Percentiles rank a stretch among this genome's conserved stretches.
Evolutionary conservation across 768 basidiomycete genomes (phyloP).

Genomic region (Leucocoprinus birnbaumii): DNA sequence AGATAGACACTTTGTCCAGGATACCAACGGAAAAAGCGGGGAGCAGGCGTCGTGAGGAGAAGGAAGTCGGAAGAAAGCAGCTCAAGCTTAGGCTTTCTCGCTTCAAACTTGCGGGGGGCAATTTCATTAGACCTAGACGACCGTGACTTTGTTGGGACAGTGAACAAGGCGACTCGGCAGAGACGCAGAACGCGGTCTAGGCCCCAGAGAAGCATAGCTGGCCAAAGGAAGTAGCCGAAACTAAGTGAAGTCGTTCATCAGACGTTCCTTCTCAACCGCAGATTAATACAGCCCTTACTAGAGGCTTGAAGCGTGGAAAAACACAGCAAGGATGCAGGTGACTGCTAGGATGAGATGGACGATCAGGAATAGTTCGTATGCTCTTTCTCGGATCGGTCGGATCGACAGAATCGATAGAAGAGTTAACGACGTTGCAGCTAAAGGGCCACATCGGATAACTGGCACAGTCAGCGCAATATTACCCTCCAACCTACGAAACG

Average conservation of each 20-base stretch:
- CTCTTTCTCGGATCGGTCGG: slow-evolving; percentile 40
- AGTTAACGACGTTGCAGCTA: slow-evolving; percentile 36
- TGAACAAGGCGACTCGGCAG: slow-evolving; percentile 40
- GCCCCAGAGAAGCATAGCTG: slow-evolving; percentile 50
- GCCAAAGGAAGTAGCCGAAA: slow-evolving; percentile 39
- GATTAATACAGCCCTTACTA: slow-evolving; percentile 21
- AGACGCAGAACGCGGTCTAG: slow-evolving; percentile 50
- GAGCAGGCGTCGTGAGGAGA: slow-evolving; percentile 41
- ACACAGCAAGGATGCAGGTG: slow-evolving; percentile 35
- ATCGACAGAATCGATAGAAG: slow-evolving; percentile 46
- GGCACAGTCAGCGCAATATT: slow-evolving; percentile 18
- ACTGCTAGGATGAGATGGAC: slow-evolving; percentile 40
- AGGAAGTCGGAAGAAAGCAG: slow-evolving; percentile 42
- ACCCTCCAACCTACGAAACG: slow-evolving; percentile 17
- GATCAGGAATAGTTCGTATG: slow-evolving; percentile 53
- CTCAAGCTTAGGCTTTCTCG: slow-evolving; percentile 27
- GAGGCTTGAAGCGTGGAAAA: slow-evolving; percentile 33
- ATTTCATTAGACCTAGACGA: neutral
- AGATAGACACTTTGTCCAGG: slow-evolving; percentile 57
- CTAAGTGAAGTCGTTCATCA: slow-evolving; percentile 15
- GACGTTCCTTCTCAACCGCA: neutral
- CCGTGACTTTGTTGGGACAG: slow-evolving; percentile 36
- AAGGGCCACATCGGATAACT: slow-evolving; percentile 33
- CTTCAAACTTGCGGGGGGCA: slow-evolving; percentile 8
- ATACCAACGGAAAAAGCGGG: slow-evolving; percentile 37